phyloP scores from a whole-genome alignment of 345 rosid genomes.

The Brassica juncea region DNA sequence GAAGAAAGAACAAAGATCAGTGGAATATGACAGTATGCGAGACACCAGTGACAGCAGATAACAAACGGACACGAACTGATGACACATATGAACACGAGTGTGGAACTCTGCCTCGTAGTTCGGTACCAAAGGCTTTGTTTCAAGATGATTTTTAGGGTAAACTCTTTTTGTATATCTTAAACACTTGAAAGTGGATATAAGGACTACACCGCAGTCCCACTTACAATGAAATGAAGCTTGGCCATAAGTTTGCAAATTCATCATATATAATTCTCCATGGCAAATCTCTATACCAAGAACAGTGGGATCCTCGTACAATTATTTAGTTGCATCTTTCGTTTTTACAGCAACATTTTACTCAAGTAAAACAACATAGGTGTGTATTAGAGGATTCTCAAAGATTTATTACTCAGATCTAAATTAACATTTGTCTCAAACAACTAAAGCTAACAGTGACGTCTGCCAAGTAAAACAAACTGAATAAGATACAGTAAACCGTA shows the following conservation, averaged over 20 bases:
- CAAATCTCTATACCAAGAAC: not conserved
- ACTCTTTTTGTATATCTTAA: conserved; percentile 7
- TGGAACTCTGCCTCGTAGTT: conserved; percentile 38
- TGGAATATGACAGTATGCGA: conserved; percentile 69
- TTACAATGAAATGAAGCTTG: conserved; percentile 3
- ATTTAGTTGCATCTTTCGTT: not conserved
- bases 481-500: conserved; percentile 29
- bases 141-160: conserved; percentile 48
- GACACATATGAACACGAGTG: conserved; percentile 41
- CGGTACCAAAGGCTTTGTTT: conserved; percentile 77
- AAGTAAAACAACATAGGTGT: not conserved
- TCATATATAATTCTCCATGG: not conserved
- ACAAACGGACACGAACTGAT: conserved; percentile 38
- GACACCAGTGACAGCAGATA: conserved; percentile 65
- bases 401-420: conserved; percentile 13
- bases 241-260: not conserved
- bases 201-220: conserved; percentile 10
- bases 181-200: conserved; percentile 9
- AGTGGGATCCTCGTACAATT: not conserved
- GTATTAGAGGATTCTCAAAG: not conserved
- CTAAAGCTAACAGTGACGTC: conserved; percentile 19
- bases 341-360: not conserved
- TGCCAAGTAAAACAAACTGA: conserved; percentile 18
- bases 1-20: conserved; percentile 46
- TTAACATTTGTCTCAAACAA: conserved; percentile 20